phyloP scores from a whole-genome alignment of 208 protist genomes.

The Crithidia bombi region DNA sequence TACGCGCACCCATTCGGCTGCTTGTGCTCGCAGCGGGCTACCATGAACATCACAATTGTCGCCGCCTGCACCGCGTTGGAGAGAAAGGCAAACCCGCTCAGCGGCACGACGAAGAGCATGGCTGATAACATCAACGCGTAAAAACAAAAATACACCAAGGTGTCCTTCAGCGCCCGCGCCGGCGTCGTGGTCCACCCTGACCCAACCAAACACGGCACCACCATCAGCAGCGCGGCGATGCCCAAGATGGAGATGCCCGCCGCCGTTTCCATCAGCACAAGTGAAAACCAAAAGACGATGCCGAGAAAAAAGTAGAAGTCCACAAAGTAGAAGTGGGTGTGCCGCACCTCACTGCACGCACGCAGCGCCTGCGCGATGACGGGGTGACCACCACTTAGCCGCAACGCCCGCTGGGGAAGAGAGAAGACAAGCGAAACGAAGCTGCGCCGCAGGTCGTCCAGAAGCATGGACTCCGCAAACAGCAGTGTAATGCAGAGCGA shows the following conservation, averaged over 20 bases:
- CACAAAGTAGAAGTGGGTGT: constrained; percentile 55
- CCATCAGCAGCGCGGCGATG: constrained; percentile 18
- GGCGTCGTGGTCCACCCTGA: constrained; percentile 17
- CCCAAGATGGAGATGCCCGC: constrained; percentile 33
- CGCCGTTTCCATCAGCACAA: constrained; percentile 43
- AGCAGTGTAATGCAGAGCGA: constrained; percentile 44
- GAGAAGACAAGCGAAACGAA: constrained; percentile 26
- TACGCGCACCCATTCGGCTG: constrained; percentile 35
- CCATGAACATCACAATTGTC: constrained; percentile 43
- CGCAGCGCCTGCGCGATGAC: neutral
- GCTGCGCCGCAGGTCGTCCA: constrained; percentile 29
- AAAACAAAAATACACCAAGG: constrained; percentile 16
- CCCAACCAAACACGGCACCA: constrained; percentile 33
- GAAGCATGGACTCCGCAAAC: constrained; percentile 36
- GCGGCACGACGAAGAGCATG: constrained; percentile 32
- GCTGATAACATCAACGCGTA: constrained; percentile 22
- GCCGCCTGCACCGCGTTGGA: constrained; percentile 45
- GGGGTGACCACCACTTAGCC: constrained; percentile 15
- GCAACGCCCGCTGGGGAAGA: constrained; percentile 31
- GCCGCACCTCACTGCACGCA: constrained; percentile 15
- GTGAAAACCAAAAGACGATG: constrained; percentile 49
- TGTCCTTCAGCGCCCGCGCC: constrained; percentile 20
- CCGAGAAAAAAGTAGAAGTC: constrained; percentile 59
- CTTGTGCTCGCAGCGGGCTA: constrained; percentile 39
- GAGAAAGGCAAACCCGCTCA: constrained; percentile 35